phyloP scores from a whole-genome alignment of 768 basidiomycete species.

The Pleurotus eryngii region DNA sequence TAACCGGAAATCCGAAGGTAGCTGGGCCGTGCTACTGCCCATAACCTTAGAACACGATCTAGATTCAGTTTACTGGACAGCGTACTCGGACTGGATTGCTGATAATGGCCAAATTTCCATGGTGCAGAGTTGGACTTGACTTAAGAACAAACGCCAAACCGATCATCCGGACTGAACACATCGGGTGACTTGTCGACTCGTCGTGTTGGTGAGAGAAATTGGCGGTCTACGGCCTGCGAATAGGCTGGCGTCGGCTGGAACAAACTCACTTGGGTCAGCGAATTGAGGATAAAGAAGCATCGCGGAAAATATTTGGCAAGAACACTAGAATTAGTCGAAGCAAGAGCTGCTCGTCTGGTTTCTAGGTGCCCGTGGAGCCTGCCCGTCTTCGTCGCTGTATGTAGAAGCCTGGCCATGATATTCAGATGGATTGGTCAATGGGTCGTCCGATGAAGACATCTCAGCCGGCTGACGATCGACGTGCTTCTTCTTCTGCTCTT shows the following conservation, averaged over 20 bases:
- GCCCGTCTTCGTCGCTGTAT: constrained; percentile 40
- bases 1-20: constrained; percentile 29
- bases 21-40: neutral
- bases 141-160: no score
- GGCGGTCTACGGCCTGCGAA: neutral
- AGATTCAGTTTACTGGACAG: constrained; percentile 28
- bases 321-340: constrained; percentile 84
- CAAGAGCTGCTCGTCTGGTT: constrained; percentile 55
- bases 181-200: constrained; percentile 30
- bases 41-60: constrained; percentile 15
- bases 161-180: neutral
- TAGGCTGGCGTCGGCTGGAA: constrained; percentile 26
- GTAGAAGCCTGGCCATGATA: constrained; percentile 28
- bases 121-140: constrained; percentile 44
- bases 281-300: constrained; percentile 93
- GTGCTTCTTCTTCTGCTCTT: constrained; percentile 47
- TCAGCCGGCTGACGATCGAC: constrained; percentile 16
- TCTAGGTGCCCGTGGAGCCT: constrained; percentile 16
- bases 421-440: constrained; percentile 21
- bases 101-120: constrained; percentile 42
- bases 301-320: constrained; percentile 74
- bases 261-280: constrained; percentile 64
- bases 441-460: constrained; percentile 16
- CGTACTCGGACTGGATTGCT: constrained; percentile 23
- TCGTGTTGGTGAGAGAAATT: constrained; percentile 2